Conservation (phyloP, 2,329 filamentous ascomycete species). For the Cladorrhinum sp. region DNA sequence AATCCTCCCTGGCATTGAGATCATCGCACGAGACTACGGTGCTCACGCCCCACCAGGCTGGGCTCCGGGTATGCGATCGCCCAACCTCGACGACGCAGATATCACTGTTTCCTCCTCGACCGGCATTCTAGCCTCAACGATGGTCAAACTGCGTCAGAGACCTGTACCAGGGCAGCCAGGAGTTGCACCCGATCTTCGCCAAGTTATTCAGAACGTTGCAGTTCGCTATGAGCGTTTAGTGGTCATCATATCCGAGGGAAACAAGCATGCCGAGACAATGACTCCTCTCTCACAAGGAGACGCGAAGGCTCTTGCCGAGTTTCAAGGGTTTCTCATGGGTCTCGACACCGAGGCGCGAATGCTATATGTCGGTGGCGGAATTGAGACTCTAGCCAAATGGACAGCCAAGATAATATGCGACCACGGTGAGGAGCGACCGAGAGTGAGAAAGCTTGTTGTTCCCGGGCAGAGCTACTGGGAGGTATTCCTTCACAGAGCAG, state of each 20-base stretch:
- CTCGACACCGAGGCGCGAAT: conserved; percentile 40
- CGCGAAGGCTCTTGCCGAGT: conserved; percentile 44
- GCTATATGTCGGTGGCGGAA: conserved; percentile 49
- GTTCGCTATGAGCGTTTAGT: conserved; percentile 64
- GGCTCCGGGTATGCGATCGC: conserved; percentile 32
- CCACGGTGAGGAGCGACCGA: conserved; percentile 33
- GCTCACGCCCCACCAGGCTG: conserved; percentile 24
- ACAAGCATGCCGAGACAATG: conserved; percentile 40
- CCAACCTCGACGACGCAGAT: conserved; percentile 62
- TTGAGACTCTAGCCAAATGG: conserved; percentile 53
- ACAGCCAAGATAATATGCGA: conserved; percentile 50
- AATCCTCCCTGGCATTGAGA: conserved; percentile 26
- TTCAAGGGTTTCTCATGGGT: conserved; percentile 47
- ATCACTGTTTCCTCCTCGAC: conserved; percentile 66
- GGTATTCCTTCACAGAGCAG: conserved; percentile 60
- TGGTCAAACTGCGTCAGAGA: conserved; percentile 70
- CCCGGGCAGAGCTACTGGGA: conserved; percentile 66
- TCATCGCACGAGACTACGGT: conserved; percentile 32
- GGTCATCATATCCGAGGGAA: conserved; percentile 62
- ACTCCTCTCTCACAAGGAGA: conserved; percentile 41
- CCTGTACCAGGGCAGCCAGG: conserved; percentile 53
- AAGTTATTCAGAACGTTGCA: conserved; percentile 52
- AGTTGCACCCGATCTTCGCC: conserved; percentile 46
- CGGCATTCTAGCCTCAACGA: conserved; percentile 67
- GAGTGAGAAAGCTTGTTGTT: conserved; percentile 36